These are phyloP conservation scores for Ambrosiella cleistominuta DNA, from an alignment of 2,329 filamentous ascomycete species.

Conservation along the genomic window DNA sequence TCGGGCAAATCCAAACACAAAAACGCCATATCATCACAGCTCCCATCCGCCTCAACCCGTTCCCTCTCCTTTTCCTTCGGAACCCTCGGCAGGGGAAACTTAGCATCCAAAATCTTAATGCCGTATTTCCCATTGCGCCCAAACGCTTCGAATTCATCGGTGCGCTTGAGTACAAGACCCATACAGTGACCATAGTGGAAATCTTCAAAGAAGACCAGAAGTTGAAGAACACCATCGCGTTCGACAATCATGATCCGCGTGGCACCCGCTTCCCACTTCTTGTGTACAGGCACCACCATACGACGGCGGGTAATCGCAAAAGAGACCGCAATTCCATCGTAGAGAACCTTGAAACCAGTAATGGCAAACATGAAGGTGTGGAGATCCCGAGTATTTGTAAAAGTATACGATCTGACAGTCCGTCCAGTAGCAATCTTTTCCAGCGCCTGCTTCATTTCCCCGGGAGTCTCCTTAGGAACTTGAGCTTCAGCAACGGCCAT, in stretches of 20 bases:
- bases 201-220: conserved; percentile 75
- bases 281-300: conserved; percentile 85
- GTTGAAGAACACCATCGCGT: conserved; percentile 56
- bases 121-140: conserved; percentile 47
- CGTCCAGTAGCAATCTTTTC: conserved; percentile 37
- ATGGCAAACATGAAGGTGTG: conserved; percentile 64
- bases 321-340: conserved; percentile 51
- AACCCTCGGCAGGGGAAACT: conserved; percentile 64
- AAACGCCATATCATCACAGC: conserved; percentile 47
- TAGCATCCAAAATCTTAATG: conserved; percentile 71
- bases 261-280: conserved; percentile 76
- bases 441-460: conserved; percentile 46
- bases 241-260: conserved; percentile 67
- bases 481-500: conserved; percentile 55
- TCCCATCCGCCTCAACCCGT: conserved; percentile 15
- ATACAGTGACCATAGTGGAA: conserved; percentile 77
- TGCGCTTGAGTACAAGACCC: conserved; percentile 73
- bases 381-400: conserved; percentile 47
- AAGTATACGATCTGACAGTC: conserved; percentile 56
- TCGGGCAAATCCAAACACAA: conserved; percentile 76
- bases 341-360: conserved; percentile 63
- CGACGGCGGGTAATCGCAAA: conserved; percentile 70
- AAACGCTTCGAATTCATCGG: conserved; percentile 63
- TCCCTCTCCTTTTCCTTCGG: conserved; percentile 32
- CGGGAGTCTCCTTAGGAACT: conserved; percentile 41